Base-by-base conservation (phyloP, 2,329 filamentous ascomycete species). In the Cryoendolithus antarcticus region DNA sequence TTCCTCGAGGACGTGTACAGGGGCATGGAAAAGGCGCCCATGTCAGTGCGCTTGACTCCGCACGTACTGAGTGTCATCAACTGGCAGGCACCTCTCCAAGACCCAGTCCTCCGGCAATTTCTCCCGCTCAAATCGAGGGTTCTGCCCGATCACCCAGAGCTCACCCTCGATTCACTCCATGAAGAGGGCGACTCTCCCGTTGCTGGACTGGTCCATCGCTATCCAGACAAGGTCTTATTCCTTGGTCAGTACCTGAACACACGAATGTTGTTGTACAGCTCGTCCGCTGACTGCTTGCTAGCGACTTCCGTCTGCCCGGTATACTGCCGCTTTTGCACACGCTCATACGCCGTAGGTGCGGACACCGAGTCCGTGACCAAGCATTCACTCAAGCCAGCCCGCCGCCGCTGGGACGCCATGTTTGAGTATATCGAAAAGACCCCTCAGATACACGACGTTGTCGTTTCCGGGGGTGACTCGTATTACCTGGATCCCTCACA, bases 251-350 rank as follows among this genome's bases (percentile, higher is more conserved):
- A 2, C 21, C 30, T 15, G 30, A 35, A 38, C 28, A 11, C n/a
- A n/a, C n/a, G n/a, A n/a, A n/a, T n/a, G n/a, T n/a, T n/a, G n/a
- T n/a, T n/a, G n/a, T n/a, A n/a, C n/a, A n/a, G n/a, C n/a, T n/a
- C n/a, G n/a, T n/a, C n/a, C n/a, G n/a, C n/a, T n/a, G n/a, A n/a
- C n/a, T n/a, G n/a, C n/a, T n/a, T n/a, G n/a, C n/a, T n/a, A 36
- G 74, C 72, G 9, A 70, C 67, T 0, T 74, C 71, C 2, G 69
- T 75, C 10, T 80, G 75, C 48, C 75, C 75, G 0, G 72, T 75
- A 0, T 78, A 78, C 52, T 80, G 76, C 56, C 62, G 66, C 37
- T 79, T 69, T 49, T 80, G 76, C 56, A 80, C 75, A 2, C 68
- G 75, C 8, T 72, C 72, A 0, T 75, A 75, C 45, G 67, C 68